These are phyloP conservation scores for Thielaviopsis euricoi DNA, from an alignment of 2,329 filamentous ascomycete species.

Conservation along the genomic window DNA sequence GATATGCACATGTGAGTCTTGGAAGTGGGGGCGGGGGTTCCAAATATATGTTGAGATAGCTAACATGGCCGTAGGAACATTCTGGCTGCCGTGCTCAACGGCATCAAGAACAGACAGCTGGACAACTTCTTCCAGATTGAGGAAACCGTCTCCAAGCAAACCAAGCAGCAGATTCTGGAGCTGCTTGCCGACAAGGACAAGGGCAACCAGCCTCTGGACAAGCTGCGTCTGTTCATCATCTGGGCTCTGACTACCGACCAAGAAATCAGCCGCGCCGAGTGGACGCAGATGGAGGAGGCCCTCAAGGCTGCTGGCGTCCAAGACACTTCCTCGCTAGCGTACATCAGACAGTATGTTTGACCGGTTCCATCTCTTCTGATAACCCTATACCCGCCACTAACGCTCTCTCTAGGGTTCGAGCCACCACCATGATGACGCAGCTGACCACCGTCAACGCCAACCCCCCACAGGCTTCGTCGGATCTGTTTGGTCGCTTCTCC, in stretches of 20 bases:
- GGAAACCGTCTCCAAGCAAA: conserved; percentile 81
- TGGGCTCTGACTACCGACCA: conserved; percentile 93
- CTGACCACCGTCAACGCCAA: conserved; percentile 72
- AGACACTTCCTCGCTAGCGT: conserved; percentile 63
- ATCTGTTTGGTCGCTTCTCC: conserved; percentile 86
- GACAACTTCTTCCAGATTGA: conserved; percentile 95
- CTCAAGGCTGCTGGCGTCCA: conserved; percentile 53
- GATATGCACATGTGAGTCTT: conserved; percentile 87
- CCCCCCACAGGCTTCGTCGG: conserved; percentile 44
- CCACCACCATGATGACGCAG: conserved; percentile 96
- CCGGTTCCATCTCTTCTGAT: neutral
- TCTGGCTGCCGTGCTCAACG: conserved; percentile 54
- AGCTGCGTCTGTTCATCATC: conserved; percentile 86
- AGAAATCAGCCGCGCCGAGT: conserved; percentile 66
- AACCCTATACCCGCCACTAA: neutral
- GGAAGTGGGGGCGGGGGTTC: no score
- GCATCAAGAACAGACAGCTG: conserved; percentile 86
- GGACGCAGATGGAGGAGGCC: conserved; percentile 73
- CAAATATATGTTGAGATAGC: neutral
- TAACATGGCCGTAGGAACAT: conserved; percentile 41
- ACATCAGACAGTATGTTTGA: conserved; percentile 60
- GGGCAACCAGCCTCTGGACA: conserved; percentile 72
- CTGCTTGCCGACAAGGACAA: conserved; percentile 67
- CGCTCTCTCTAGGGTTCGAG: conserved; percentile 49
- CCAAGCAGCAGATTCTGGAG: conserved; percentile 75